phyloP scores from a whole-genome alignment of 1,284 basidiomycete species.

The Irpex lacteus region DNA sequence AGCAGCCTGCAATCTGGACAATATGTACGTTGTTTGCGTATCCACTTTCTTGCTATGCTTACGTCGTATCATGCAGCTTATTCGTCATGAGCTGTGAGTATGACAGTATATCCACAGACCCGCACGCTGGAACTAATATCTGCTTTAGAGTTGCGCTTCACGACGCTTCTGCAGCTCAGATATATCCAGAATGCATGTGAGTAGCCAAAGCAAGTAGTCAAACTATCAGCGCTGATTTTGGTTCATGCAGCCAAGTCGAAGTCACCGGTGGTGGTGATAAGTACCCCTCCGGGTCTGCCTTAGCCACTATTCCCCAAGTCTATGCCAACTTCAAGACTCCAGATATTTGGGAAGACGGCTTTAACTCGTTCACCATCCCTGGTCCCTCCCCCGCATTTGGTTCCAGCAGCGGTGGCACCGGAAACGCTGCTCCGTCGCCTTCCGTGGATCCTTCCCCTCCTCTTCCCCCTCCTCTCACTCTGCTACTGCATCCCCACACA shows the following conservation, averaged over 20 bases:
- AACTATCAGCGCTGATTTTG: conserved; percentile 14
- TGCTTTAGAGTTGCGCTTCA: conserved; percentile 28
- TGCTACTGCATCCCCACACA: conserved; percentile 1
- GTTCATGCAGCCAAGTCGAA: conserved; percentile 31
- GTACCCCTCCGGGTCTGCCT: conserved; percentile 24
- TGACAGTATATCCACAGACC: not conserved
- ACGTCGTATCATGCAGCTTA: conserved; percentile 20
- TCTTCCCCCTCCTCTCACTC: not conserved
- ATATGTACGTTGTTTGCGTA: conserved; percentile 27
- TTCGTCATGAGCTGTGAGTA: conserved; percentile 35
- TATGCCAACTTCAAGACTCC: conserved; percentile 25
- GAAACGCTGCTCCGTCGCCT: not conserved
- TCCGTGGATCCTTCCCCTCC: conserved; percentile 12
- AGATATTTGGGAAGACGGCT: conserved; percentile 28
- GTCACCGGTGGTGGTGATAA: conserved; percentile 32
- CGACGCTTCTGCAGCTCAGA: conserved; percentile 25
- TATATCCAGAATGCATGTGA: conserved; percentile 32
- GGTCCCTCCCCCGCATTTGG: conserved; percentile 26
- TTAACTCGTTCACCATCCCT: conserved; percentile 27
- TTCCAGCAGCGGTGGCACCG: conserved; percentile 11
- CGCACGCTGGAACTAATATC: not conserved
- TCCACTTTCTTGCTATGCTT: not conserved
- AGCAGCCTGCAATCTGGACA: conserved; percentile 32
- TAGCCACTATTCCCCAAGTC: conserved; percentile 26
- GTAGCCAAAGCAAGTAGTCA: conserved; percentile 8